Base-by-base conservation (phyloP, 441 rosid species). In the Aleurites moluccanus region DNA sequence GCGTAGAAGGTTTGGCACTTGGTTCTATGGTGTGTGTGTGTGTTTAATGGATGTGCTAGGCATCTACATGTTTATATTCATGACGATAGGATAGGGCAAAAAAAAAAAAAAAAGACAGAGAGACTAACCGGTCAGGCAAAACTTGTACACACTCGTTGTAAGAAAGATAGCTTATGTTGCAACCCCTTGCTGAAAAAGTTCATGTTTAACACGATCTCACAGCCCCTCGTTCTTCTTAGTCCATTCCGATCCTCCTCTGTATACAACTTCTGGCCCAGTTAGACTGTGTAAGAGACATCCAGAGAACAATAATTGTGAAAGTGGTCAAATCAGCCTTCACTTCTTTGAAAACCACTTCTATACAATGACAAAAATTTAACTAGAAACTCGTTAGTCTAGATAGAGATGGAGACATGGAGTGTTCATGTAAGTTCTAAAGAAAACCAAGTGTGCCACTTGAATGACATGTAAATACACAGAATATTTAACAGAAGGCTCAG, bases 351-450 rank as follows among this genome's bases (percentile, higher is more conserved):
- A 49, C 25, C 14, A 5, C 9, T 27, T 61, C 8, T 14, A 23
- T 42, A 23, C 33, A 0, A 8, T 10, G 40, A 68, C 52, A 10
- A 49, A 53, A 30, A 30, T 6, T 5, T 5, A 25, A 60, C 21
- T 11, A 13, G n/a, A 6, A 21, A 14, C 33, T 27, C 20, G 2
- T 1, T 30, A 33, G n/a, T 49, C 11, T 25, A 16, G 47, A 25
- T 6, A 35, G 53, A 63, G 33, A 42, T 40, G 14, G 60, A 35
- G 25, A 35, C 21, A 47, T 35, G n/a, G 79, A 44, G 30, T 1
- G 6, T 76, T 69, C 73, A 35, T 64, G 49, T 21, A 64, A 20
- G 55, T 28, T 75, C 78, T 30, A n/a, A 59, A 68, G 68, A 25
- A 28, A 25, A 45, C 64, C 49, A 33, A 61, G 6, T 2, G 18